Evolutionary conservation across 2,329 filamentous ascomycete species (phyloP).

Genomic region (Pleoardoris graminearum): DNA sequence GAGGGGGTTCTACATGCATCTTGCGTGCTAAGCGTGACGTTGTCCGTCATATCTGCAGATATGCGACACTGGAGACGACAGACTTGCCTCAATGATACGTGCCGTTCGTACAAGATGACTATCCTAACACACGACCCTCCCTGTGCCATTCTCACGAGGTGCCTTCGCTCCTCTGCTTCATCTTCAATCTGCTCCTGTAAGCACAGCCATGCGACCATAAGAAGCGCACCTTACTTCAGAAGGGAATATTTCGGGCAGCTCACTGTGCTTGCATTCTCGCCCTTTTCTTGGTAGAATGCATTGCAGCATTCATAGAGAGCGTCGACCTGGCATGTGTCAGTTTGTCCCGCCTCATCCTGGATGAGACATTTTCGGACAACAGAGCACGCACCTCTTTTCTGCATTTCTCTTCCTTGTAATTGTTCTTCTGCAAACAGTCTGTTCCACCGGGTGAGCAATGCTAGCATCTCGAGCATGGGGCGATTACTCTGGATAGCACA

Average conservation of each 20-base stretch:
- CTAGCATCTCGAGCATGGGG: background rate
- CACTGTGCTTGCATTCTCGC: slow-evolving; percentile 73
- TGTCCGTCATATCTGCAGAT: background rate
- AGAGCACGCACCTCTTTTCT: slow-evolving; percentile 60
- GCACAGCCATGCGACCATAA: background rate
- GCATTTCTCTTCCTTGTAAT: slow-evolving; percentile 85
- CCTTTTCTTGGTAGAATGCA: slow-evolving; percentile 78
- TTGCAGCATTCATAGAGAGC: slow-evolving; percentile 94
- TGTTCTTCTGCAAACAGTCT: slow-evolving; percentile 85
- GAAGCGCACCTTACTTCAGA: slow-evolving; percentile 54
- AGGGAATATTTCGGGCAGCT: slow-evolving; percentile 85
- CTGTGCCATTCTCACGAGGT: background rate
- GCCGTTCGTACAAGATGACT: background rate
- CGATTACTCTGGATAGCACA: slow-evolving; percentile 83
- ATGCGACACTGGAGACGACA: too few relatives aligned
- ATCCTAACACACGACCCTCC: background rate
- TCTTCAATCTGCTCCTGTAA: slow-evolving; percentile 63
- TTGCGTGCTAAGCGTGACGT: too few relatives aligned
- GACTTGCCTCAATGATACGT: too few relatives aligned
- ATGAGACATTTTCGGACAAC: too few relatives aligned
- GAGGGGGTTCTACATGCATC: slow-evolving; percentile 48
- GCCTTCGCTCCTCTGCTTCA: slow-evolving; percentile 70
- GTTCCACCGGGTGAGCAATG: slow-evolving; percentile 8
- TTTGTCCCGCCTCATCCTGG: too few relatives aligned
- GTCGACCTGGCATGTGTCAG: slow-evolving; percentile 63